Base-by-base conservation (phyloP, 805 yeast species). In the Ogataea polymorpha region DNA sequence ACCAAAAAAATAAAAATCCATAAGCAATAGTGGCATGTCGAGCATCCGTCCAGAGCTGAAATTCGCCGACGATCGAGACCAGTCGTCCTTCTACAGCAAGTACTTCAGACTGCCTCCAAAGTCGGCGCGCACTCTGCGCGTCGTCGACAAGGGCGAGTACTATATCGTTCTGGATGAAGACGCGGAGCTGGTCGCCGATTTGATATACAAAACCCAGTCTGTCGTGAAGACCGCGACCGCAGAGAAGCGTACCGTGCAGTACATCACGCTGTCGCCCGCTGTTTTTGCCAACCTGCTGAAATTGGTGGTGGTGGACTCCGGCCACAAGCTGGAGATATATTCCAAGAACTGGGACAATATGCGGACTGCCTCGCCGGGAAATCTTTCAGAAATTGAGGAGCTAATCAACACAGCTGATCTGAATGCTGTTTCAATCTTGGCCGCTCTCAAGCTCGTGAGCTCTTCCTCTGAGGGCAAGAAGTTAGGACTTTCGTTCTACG, bases 301-400 rank as follows among this genome's bases (percentile, higher is more conserved):
- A 40, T 74, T 73, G 44, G 80, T 86, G 39, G 70, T 93, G 16
- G 68, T 89, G 32, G 86, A 82, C 29, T 71, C 75, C 35, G 87
- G 89, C 13, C 74, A 73, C 54, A 88, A 88, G 59, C 75, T 93
- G 13, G 96, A 90, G 56, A 75, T 93, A 13, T 91, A 85, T 59
- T 80, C 80, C 50, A 78, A 72, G 56, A 66, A 62, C 46, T 91
- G 96, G 76, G 70, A 62, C 36, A 65, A 75, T 39, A 51, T 66
- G 48, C 74, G 68, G 42, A 65, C 71, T 31, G 96, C 96, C 0
- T 82, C 96, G 1, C 97, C 98, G 0, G 99, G 99, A 5, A 90
- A 93, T 61, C 66, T 90, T 36, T 86, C 82, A 44, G 80, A 72
- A 31, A 77, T 85, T 34, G 96, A 86, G 50, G 89, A 84, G 24